Evolutionary conservation across 306 rosid genomes (phyloP).

Genomic region (Cotoneaster glaucophyllus): DNA sequence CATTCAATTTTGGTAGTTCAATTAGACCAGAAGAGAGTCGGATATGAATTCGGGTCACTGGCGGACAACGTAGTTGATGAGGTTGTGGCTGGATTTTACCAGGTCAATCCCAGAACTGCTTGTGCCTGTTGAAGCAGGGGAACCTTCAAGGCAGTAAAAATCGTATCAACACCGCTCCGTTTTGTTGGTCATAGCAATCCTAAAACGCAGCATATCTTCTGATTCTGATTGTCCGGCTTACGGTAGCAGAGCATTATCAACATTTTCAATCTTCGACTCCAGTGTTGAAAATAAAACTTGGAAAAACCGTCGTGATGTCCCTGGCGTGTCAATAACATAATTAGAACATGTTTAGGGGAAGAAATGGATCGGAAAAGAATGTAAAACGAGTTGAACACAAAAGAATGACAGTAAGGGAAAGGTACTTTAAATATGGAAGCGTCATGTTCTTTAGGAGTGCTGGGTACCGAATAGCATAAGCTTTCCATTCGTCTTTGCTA

Average conservation of each 20-base stretch:
- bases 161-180: background rate
- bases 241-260: background rate
- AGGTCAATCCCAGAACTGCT: background rate
- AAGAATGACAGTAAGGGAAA: conserved; percentile 3
- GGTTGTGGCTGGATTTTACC: background rate
- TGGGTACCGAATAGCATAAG: conserved; percentile 40
- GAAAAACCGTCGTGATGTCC: conserved; percentile 50
- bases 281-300: conserved; percentile 72
- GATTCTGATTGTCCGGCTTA: background rate
- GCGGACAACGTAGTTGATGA: background rate
- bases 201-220: background rate
- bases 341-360: background rate
- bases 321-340: conserved; percentile 23
- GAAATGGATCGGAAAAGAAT: background rate
- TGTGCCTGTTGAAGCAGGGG: background rate
- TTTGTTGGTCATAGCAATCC: background rate
- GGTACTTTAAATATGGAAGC: conserved; percentile 47
- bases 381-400: background rate
- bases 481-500: conserved; percentile 58
- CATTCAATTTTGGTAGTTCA: too few relatives aligned
- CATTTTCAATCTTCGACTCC: conserved; percentile 46
- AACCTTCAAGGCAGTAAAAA: background rate
- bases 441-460: conserved; percentile 58
- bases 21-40: too few relatives aligned
- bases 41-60: too few relatives aligned